phyloP scores from a whole-genome alignment of 2,329 filamentous ascomycete species.

The Lachnellula cervina region DNA sequence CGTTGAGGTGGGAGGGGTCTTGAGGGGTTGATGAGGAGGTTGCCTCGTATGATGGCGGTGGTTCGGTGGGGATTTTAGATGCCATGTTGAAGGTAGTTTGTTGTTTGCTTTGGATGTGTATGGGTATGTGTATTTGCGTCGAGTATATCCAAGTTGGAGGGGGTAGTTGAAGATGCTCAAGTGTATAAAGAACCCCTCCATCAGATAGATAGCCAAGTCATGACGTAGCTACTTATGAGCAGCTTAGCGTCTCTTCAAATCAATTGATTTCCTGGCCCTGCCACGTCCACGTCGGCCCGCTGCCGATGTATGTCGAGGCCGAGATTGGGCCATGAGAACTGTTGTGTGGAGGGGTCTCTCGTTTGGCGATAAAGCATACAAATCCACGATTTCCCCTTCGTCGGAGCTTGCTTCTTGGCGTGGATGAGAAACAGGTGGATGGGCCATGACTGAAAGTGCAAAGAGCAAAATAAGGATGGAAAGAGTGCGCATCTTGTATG shows the following conservation, averaged over 20 bases:
- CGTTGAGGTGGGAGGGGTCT: constrained; percentile 23
- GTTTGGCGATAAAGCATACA: constrained; percentile 5
- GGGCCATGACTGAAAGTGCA: background rate
- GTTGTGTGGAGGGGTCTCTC: constrained; percentile 17
- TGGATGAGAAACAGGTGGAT: constrained; percentile 17
- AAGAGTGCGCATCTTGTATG: background rate
- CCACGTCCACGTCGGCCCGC: background rate
- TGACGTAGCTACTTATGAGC: too few relatives aligned
- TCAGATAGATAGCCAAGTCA: too few relatives aligned
- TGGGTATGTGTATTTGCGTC: too few relatives aligned
- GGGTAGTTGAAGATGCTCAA: too few relatives aligned
- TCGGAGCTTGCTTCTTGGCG: background rate
- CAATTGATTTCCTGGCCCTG: background rate
- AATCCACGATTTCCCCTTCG: constrained; percentile 8
- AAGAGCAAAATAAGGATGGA: background rate
- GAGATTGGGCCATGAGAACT: constrained; percentile 15
- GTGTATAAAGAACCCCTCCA: too few relatives aligned
- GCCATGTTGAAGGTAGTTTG: background rate
- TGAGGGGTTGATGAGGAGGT: constrained; percentile 7
- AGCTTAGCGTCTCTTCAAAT: background rate
- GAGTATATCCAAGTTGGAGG: too few relatives aligned
- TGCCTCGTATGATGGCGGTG: constrained; percentile 35
- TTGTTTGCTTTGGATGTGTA: too few relatives aligned
- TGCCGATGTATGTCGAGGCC: background rate
- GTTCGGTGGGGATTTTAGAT: constrained; percentile 11